Conservation (phyloP, 139 green algal species). For the Diplosphaera chodatii region DNA sequence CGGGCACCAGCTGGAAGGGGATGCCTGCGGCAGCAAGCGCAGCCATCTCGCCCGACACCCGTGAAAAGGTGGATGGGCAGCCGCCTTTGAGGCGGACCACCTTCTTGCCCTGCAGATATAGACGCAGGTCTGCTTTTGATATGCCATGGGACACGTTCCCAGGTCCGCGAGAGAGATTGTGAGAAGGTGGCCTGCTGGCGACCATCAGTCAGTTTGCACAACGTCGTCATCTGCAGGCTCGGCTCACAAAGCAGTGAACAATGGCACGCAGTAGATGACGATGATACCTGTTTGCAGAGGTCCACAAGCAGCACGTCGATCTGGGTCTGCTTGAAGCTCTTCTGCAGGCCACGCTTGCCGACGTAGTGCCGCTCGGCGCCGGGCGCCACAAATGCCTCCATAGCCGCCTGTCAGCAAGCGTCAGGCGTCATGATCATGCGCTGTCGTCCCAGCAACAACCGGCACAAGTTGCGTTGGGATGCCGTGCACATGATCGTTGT, state of each 20-base stretch:
- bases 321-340: slow-evolving; percentile 41
- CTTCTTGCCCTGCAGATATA: slow-evolving; percentile 22
- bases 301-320: slow-evolving; percentile 55
- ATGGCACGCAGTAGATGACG: too few species aligned
- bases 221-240: too few species aligned
- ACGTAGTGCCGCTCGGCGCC: slow-evolving; percentile 41
- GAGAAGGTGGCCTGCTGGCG: too few species aligned
- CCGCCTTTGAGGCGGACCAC: slow-evolving; percentile 77
- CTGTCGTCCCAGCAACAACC: too few species aligned
- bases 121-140: too few species aligned
- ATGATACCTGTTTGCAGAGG: slow-evolving; percentile 25
- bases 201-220: too few species aligned
- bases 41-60: slow-evolving; percentile 46
- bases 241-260: too few species aligned
- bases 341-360: slow-evolving; percentile 49
- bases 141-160: too few species aligned
- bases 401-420: slow-evolving; percentile 40
- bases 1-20: slow-evolving; percentile 59
- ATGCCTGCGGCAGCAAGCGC: slow-evolving; percentile 40
- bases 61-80: slow-evolving; percentile 62
- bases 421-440: too few species aligned
- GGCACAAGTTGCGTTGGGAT: too few species aligned
- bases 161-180: too few species aligned
- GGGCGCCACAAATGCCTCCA: slow-evolving; percentile 21
- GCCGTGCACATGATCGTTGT: too few species aligned